phyloP scores from a whole-genome alignment of 2,329 filamentous ascomycete species.

The Sporothrix mexicana region DNA sequence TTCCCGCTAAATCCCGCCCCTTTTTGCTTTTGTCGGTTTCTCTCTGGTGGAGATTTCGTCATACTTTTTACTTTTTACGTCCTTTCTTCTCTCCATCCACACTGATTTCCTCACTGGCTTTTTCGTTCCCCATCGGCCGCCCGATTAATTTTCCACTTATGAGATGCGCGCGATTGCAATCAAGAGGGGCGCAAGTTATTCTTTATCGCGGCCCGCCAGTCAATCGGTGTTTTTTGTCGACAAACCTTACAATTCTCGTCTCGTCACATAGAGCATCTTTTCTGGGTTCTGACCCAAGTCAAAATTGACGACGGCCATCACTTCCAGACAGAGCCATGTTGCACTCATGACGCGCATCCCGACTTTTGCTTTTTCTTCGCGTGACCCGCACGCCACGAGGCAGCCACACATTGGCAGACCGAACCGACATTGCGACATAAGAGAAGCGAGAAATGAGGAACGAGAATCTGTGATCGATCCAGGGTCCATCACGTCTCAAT shows the following conservation, averaged over 20 bases:
- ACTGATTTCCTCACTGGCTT: not conserved
- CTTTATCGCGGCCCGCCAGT: not conserved
- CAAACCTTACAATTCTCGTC: not conserved
- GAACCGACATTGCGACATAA: not conserved
- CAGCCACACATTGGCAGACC: not conserved
- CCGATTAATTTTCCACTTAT: slow-evolving; percentile 32
- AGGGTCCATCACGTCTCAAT: not conserved
- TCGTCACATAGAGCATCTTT: not conserved
- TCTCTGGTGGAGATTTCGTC: not conserved
- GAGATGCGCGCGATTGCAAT: slow-evolving; percentile 23
- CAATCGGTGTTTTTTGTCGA: not conserved
- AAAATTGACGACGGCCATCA: not conserved
- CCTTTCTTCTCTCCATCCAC: not conserved
- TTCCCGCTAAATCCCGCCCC: not conserved
- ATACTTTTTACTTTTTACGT: not conserved
- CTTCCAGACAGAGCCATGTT: not conserved
- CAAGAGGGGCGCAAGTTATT: not conserved
- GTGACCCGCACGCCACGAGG: slow-evolving; percentile 23
- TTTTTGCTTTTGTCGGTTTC: not conserved
- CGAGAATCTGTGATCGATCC: not conserved
- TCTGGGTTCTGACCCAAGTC: not conserved
- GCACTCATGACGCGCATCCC: slow-evolving; percentile 1
- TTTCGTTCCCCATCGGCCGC: not conserved
- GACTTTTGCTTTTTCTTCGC: not conserved
- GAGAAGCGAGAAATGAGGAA: not conserved